Evolutionary conservation across 106 monocot genomes (phyloP), one percentile per base, ranked within the genome.

Genomic region (Allium sativum): DNA sequence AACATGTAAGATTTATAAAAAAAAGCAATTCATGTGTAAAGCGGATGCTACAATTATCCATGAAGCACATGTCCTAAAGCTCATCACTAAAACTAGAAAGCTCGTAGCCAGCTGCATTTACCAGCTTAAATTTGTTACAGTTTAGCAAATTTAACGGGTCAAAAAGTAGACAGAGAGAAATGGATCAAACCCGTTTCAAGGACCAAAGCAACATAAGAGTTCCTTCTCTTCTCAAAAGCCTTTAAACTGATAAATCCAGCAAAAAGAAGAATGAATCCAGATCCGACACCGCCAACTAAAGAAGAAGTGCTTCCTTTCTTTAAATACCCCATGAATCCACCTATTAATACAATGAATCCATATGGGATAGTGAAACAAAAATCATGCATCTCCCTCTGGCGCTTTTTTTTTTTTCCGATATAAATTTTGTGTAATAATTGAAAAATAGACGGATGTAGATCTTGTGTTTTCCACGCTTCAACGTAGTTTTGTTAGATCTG

Each of bases 341-440:
- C 93, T 45, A 53, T 73, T 40, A 86, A 50, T 15, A 94, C 78
- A 43, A 86, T 65, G 14, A 85, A 31, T 55, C 89, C 93, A 56
- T 89, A 94, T 5, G 89, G 93, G 70, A 94, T 93, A 51, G 93
- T 89, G 71, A 89, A 78, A 77, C 85, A 94, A 78, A 94, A 94
- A 61, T 89, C 86, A 75, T 94, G 88, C 89, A 89, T 89, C 53
- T 47, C 53, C 7, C 58, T 69, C 10, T 66, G 9, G 65, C 42
- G n/a, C n/a, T n/a, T n/a, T 12, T 2, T 41, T 6, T 57, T 57
- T 58, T 12, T 11, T 58, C 40, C 4, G 64, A 31, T 31, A 22
- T 22, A 31, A 31, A 5, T 31, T 31, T 31, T 31, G 31, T 31
- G n/a, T n/a, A n/a, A 31, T 31, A 31, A 31, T 31, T 31, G 31